These are phyloP conservation scores for Nakazawaea wickerhamii DNA, from an alignment of 805 yeast genomes.

Conservation along the genomic window DNA sequence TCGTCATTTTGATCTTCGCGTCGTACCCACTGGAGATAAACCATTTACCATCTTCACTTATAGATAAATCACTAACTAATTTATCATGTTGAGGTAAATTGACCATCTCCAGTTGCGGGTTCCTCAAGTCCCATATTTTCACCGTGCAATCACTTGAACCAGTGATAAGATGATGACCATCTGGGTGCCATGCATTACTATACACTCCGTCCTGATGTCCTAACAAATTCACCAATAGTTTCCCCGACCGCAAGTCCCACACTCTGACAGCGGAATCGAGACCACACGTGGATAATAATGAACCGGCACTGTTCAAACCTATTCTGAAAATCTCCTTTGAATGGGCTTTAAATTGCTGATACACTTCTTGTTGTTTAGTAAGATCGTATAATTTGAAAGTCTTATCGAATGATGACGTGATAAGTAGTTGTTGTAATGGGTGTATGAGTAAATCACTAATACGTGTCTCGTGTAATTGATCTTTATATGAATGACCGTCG, in stretches of 20 bases:
- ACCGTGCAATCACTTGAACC: conserved; percentile 81
- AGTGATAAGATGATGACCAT: conserved; percentile 72
- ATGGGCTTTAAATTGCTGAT: conserved; percentile 78
- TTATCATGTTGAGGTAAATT: conserved; percentile 69
- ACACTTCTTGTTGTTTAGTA: conserved; percentile 39
- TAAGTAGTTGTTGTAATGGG: conserved; percentile 46
- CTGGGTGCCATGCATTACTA: conserved; percentile 65
- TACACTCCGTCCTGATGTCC: conserved; percentile 75
- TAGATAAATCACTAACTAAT: conserved; percentile 60
- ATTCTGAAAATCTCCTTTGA: conserved; percentile 61
- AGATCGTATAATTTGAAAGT: conserved; percentile 92
- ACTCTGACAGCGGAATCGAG: conserved; percentile 64
- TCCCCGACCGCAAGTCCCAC: conserved; percentile 87
- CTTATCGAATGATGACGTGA: conserved; percentile 73
- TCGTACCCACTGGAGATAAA: conserved; percentile 62
- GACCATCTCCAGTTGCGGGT: conserved; percentile 28
- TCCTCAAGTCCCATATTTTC: conserved; percentile 83
- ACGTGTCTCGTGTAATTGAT: conserved; percentile 40
- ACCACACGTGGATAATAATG: conserved; percentile 72
- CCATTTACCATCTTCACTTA: conserved; percentile 32
- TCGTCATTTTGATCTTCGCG: conserved; percentile 55
- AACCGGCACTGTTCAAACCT: conserved; percentile 70
- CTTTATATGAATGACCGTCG: neutral
- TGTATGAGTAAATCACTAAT: conserved; percentile 60
- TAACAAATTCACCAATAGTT: conserved; percentile 46